phyloP scores from a whole-genome alignment of 352 stramenopile species.

The Pythium grandisporangium region DNA sequence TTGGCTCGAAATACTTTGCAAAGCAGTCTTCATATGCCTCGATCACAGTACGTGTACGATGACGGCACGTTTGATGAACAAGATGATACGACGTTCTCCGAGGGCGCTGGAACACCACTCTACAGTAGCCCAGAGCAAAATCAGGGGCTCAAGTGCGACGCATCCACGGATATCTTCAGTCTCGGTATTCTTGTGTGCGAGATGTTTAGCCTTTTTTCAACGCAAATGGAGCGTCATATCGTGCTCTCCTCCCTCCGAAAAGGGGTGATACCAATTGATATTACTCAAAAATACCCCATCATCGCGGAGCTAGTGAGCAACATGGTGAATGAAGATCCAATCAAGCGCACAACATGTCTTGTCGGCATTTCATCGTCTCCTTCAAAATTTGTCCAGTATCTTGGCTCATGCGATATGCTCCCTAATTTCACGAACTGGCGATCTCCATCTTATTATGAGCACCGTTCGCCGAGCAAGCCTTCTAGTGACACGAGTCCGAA shows the following conservation, averaged over 20 bases:
- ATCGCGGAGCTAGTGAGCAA: constrained; percentile 30
- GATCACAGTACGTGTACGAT: constrained; percentile 41
- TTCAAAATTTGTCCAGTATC: too few species aligned
- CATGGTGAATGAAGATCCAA: constrained; percentile 41
- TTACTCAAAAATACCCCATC: constrained; percentile 28
- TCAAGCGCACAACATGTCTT: constrained; percentile 29
- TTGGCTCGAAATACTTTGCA: constrained; percentile 66
- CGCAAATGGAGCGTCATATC: constrained; percentile 70
- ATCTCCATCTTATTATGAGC: too few species aligned
- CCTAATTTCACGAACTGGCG: too few species aligned
- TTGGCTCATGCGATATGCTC: too few species aligned
- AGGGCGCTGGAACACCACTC: constrained; percentile 53
- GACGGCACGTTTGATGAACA: constrained; percentile 14
- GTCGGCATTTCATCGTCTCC: too few species aligned
- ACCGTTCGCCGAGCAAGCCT: too few species aligned
- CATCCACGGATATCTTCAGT: constrained; percentile 64
- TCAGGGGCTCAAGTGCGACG: constrained; percentile 24
- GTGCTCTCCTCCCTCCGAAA: constrained; percentile 38
- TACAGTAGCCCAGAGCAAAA: constrained; percentile 75
- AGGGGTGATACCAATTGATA: constrained; percentile 19
- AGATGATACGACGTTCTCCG: constrained; percentile 39
- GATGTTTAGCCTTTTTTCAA: constrained; percentile 64
- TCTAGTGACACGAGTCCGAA: too few species aligned
- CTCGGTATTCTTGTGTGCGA: constrained; percentile 67
- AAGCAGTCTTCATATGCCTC: constrained; percentile 38